Evolutionary conservation across 192 early-diverging fungal genomes (phyloP).

Genomic region (Neocallimastix lanati): DNA sequence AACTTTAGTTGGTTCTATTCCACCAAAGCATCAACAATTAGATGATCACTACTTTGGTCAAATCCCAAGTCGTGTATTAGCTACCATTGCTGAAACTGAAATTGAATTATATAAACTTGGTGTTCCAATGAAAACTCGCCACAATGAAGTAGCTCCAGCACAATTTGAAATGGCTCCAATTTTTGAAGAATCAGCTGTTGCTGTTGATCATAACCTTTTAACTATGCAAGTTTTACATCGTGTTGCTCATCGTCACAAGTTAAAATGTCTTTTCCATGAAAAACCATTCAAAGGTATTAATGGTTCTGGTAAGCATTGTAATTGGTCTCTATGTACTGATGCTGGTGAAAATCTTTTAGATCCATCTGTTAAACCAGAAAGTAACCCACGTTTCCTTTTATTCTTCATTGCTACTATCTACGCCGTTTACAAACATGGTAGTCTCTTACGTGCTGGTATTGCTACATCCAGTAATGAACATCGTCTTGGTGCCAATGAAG

Average conservation of each 20-base stretch:
- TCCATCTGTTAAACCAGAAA: constrained; percentile 84
- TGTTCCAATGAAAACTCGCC: constrained; percentile 95
- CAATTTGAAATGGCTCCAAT: constrained; percentile 98
- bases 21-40: constrained; percentile 95
- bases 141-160: constrained; percentile 97
- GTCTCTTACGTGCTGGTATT: constrained; percentile 76
- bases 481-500: constrained; percentile 95
- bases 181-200: constrained; percentile 88
- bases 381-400: constrained; percentile 94
- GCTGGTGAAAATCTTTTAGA: constrained; percentile 91
- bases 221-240: constrained; percentile 94
- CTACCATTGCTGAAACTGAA: constrained; percentile 82
- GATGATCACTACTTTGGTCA: constrained; percentile 99
- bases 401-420: constrained; percentile 82
- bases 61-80: constrained; percentile 81
- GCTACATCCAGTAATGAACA: constrained; percentile 93
- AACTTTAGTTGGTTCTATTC: constrained; percentile 79
- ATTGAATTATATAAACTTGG: constrained; percentile 85
- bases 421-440: constrained; percentile 78
- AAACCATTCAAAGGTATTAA: constrained; percentile 99
- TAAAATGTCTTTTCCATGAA: constrained; percentile 93
- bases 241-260: constrained; percentile 90
- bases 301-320: constrained; percentile 97
- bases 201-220: constrained; percentile 96
- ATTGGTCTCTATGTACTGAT: constrained; percentile 76